phyloP scores from a whole-genome alignment of 148 eudicot genomes.

The Rhododendron kiyosumense region DNA sequence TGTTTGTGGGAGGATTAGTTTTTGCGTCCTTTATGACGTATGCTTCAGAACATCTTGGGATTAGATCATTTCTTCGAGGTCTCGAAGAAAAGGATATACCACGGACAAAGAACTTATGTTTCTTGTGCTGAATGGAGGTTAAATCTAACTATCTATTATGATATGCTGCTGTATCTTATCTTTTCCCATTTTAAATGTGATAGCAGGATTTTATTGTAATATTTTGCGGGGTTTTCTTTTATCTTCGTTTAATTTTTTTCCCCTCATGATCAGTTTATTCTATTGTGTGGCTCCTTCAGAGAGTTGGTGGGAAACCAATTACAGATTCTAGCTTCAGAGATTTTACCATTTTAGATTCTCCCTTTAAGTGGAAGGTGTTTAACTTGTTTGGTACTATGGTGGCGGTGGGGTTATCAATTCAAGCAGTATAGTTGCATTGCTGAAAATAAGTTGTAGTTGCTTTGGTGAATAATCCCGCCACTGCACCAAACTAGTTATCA shows the following conservation, averaged over 20 bases:
- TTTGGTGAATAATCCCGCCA: neutral
- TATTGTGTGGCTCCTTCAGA: neutral
- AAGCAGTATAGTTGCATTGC: neutral
- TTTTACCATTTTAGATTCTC: neutral
- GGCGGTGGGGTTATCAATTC: neutral
- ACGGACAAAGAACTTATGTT: constrained; percentile 40
- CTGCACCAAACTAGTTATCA: neutral
- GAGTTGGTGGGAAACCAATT: neutral
- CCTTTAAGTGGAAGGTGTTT: neutral
- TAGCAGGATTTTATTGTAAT: neutral
- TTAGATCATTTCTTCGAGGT: constrained; percentile 68
- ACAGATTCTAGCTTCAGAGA: neutral
- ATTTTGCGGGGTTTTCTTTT: neutral
- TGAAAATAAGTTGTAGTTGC: neutral
- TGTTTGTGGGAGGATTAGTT: constrained; percentile 76
- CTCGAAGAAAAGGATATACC: constrained; percentile 57
- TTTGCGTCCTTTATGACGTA: constrained; percentile 87
- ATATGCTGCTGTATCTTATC: neutral
- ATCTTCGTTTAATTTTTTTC: neutral
- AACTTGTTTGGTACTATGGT: neutral
- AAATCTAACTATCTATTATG: neutral
- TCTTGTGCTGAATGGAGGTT: constrained; percentile 30
- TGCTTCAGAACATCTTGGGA: constrained; percentile 84
- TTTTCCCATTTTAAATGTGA: neutral
- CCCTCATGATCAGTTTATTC: neutral